Evolutionary conservation across 768 basidiomycete genomes (phyloP).

Genomic region (Imleria badia): DNA sequence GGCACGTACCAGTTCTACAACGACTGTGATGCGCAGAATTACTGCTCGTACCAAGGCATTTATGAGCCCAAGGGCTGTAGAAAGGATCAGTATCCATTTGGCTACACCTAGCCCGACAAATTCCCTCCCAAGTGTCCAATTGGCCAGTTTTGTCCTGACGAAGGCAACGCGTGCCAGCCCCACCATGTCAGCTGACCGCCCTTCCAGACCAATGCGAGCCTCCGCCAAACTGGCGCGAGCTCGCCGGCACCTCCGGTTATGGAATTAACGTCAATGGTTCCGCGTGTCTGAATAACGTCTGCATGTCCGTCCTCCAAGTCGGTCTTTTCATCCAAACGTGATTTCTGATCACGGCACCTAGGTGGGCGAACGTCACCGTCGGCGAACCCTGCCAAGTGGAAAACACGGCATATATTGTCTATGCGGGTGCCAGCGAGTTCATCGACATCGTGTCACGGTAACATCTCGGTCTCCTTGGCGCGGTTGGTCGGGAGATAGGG

Average conservation of each 20-base stretch:
- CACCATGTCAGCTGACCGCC: constrained; percentile 28
- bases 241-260: too few relatives aligned
- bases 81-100: constrained; percentile 75
- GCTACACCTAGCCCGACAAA: constrained; percentile 44
- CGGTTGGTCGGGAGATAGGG: constrained; percentile 37
- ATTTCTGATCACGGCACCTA: constrained; percentile 24
- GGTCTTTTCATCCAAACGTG: too few relatives aligned
- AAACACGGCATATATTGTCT: constrained; percentile 62
- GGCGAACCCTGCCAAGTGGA: constrained; percentile 66
- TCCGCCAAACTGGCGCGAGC: constrained; percentile 61
- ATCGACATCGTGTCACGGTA: constrained; percentile 82
- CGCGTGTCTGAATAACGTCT: too few relatives aligned
- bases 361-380: constrained; percentile 77
- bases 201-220: constrained; percentile 70
- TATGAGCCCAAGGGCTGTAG: constrained; percentile 73
- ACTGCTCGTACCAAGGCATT: constrained; percentile 53
- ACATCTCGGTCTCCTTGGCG: neutral
- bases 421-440: constrained; percentile 56
- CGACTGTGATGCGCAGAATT: constrained; percentile 73
- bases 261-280: too few relatives aligned
- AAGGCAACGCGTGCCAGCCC: constrained; percentile 65
- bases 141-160: constrained; percentile 82
- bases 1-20: constrained; percentile 80
- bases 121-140: constrained; percentile 61
- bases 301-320: too few relatives aligned